Evolutionary conservation across 495 filamentous ascomycete genomes (phyloP).

Genomic region (Penicillium egyptiacum): DNA sequence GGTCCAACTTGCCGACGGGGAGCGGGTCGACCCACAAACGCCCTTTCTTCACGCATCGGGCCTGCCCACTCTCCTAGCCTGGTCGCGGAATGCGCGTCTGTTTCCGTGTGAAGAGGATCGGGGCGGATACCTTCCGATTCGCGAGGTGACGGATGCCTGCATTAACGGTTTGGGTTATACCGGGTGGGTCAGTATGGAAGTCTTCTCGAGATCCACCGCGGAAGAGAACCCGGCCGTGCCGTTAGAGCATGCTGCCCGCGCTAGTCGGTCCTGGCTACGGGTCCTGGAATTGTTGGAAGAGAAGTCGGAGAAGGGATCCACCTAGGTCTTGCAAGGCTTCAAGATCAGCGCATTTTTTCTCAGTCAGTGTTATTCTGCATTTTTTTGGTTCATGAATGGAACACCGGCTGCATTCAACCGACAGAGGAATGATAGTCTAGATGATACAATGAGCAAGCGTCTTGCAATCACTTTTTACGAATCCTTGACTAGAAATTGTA

Average conservation of each 20-base stretch:
- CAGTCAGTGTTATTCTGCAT: not conserved
- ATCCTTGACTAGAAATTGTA: not conserved
- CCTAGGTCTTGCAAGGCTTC: not conserved
- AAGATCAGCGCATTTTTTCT: not conserved
- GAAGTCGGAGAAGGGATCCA: constrained; percentile 3
- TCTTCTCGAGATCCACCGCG: constrained; percentile 63
- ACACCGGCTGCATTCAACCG: not conserved
- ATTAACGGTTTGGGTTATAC: constrained; percentile 62
- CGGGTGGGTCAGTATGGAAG: constrained; percentile 72
- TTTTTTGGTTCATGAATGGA: not conserved
- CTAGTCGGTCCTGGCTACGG: constrained; percentile 56
- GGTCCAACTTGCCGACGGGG: constrained; percentile 72
- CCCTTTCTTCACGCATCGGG: constrained; percentile 20
- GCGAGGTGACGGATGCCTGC: constrained; percentile 50
- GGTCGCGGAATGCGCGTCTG: constrained; percentile 68
- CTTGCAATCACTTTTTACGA: not conserved
- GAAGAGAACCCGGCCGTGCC: constrained; percentile 55
- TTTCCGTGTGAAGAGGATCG: constrained; percentile 65
- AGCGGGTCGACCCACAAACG: constrained; percentile 43
- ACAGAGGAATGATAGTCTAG: not conserved
- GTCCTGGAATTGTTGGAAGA: constrained; percentile 17
- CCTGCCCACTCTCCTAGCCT: constrained; percentile 42
- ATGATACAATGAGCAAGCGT: not conserved
- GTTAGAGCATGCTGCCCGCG: constrained; percentile 61
- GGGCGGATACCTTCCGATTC: constrained; percentile 64